These are phyloP conservation scores for Perkinsus chesapeaki DNA, from an alignment of 169 alveolate species.

Conservation along the genomic window DNA sequence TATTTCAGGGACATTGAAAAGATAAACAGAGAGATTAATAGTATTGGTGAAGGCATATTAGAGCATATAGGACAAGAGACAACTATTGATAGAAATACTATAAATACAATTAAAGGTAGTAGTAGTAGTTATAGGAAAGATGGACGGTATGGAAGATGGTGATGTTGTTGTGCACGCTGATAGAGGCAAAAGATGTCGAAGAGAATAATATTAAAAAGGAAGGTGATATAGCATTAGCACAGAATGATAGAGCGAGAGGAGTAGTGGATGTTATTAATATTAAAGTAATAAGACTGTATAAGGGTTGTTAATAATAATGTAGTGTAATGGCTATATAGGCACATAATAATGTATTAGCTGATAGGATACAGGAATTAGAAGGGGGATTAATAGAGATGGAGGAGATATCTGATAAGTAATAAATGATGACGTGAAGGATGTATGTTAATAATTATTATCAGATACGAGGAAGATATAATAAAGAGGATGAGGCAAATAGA, in stretches of 20 bases:
- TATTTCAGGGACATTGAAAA: neutral
- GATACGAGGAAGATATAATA: slow-evolving; percentile 50
- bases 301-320: neutral
- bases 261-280: slow-evolving; percentile 68
- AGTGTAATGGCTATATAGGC: slow-evolving; percentile 23
- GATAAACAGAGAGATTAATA: neutral
- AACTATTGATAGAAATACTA: neutral
- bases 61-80: neutral
- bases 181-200: neutral
- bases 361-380: slow-evolving; percentile 41
- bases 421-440: neutral
- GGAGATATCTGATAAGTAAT: neutral
- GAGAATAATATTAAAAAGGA: slow-evolving; percentile 31
- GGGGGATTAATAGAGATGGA: slow-evolving; percentile 36
- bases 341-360: slow-evolving; percentile 47
- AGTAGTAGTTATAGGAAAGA: no score
- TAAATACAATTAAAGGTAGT: neutral
- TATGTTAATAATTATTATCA: neutral
- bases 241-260: slow-evolving; percentile 71
- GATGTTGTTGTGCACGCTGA: neutral
- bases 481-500: slow-evolving; percentile 56
- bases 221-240: slow-evolving; percentile 60
- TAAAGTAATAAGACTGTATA: slow-evolving; percentile 51
- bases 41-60: neutral
- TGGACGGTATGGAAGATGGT: neutral